Base-by-base conservation (phyloP, 2,329 filamentous ascomycete genomes). In the Colletotrichum melonis region DNA sequence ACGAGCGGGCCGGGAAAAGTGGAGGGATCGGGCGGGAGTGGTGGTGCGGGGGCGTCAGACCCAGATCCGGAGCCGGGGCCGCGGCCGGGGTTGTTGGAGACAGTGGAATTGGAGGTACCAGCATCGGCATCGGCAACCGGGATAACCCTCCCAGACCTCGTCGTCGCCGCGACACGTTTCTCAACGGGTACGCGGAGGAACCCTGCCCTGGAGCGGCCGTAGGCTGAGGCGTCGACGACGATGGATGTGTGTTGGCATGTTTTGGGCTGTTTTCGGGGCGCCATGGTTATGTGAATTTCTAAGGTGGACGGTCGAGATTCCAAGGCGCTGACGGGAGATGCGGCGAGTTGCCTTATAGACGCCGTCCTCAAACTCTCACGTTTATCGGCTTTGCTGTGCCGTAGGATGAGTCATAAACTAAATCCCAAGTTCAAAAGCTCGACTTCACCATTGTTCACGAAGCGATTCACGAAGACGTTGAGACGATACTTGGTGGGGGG, bases 1-100 rank as follows among this genome's bases (percentile, higher is more conserved):
- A 92, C 82, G 6, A 93, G 78, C 0, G 91, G 90, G 0, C 83
- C 88, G 0, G 91, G 91, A 74, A 92, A 93, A 0, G 82, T 80
- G 38, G 72, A 76, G 0, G 70, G 66, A 24, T 82, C 75, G 9
- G 63, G 32, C 1, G 4, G 26, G n/a, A n/a, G n/a, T n/a, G n/a
- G n/a, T n/a, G n/a, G n/a, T 26, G 26, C 26, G 26, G 26, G 26
- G 26, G 1, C 26, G 26, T 26, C 26, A 26, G 26, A 26, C 1
- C 26, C 26, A 4, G 26, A 26, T 4, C 26, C 26, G 26, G 26
- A 4, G 11, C 32, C 16, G 66, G 1, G 1, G 22, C 22, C 22
- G 42, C 8, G 16, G 5, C 42, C 16, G 42, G 16, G 16, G 6
- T n/a, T n/a, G n/a, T n/a, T n/a, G n/a, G n/a, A n/a, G n/a, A n/a